A percentile compares a stretch with the other conserved stretches of the same genome.
Evolutionary conservation across 2,329 filamentous ascomycete species (phyloP).

Genomic region (Fusarium sp.): DNA sequence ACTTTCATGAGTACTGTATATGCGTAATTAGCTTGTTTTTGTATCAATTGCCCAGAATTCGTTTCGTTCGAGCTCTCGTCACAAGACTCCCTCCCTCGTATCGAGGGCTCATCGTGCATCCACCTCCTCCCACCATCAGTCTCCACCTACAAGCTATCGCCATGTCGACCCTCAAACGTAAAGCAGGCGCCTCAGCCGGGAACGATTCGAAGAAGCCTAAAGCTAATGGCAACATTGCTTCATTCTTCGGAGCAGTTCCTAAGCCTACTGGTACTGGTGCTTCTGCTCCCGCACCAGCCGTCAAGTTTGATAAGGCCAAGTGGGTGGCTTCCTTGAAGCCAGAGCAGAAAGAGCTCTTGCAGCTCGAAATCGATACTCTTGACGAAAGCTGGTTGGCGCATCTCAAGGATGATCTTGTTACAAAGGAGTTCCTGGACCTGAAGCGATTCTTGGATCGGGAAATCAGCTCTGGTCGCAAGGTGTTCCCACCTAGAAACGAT

Average conservation of each 20-base stretch:
- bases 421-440: conserved; percentile 82
- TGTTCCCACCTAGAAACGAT: conserved; percentile 89
- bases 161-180: conserved; percentile 73
- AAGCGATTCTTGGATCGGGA: conserved; percentile 90
- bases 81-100: conserved; percentile 19
- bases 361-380: conserved; percentile 91
- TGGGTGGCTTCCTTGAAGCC: conserved; percentile 83
- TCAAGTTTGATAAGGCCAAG: conserved; percentile 85
- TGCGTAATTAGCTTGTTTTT: not conserved
- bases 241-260: conserved; percentile 81
- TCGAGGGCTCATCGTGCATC: conserved; percentile 33
- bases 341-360: conserved; percentile 84
- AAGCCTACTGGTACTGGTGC: conserved; percentile 54
- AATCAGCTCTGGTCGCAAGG: conserved; percentile 74
- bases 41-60: conserved; percentile 28
- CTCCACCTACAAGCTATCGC: conserved; percentile 36
- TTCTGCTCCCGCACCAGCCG: conserved; percentile 46
- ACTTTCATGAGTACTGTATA: not conserved
- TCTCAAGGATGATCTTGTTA: conserved; percentile 85
- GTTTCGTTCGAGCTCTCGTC: conserved; percentile 3
- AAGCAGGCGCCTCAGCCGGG: conserved; percentile 60
- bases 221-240: conserved; percentile 81
- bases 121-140: conserved; percentile 21
- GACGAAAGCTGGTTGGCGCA: conserved; percentile 91
- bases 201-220: conserved; percentile 75